A percentile compares a stretch with the other conserved stretches of the same genome.
These are phyloP conservation scores for Calonectria ilicicola DNA, from an alignment of 2,329 filamentous ascomycete species.

Conservation along the genomic window DNA sequence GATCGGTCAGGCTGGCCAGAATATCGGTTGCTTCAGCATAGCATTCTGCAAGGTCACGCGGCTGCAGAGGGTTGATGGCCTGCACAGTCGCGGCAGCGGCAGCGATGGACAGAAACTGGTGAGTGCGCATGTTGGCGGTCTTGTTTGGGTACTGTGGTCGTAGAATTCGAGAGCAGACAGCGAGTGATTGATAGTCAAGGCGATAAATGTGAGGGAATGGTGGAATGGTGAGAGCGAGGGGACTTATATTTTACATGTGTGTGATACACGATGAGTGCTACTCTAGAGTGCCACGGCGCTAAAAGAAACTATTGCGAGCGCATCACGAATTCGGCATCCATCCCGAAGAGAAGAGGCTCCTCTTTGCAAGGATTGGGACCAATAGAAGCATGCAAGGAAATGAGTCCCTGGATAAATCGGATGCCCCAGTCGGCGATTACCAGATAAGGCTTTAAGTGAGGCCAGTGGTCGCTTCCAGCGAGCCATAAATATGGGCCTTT, in stretches of 20 bases:
- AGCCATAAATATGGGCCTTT: neutral
- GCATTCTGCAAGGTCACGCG: neutral
- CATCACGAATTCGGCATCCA: neutral
- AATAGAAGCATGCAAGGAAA: neutral
- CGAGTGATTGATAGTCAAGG: too few relatives aligned
- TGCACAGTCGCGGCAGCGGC: neutral
- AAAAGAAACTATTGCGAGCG: neutral
- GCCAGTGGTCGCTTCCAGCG: too few relatives aligned
- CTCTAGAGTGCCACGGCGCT: neutral
- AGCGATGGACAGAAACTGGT: neutral
- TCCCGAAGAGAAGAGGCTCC: neutral
- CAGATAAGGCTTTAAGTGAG: neutral
- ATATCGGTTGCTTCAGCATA: neutral
- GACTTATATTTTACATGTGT: neutral
- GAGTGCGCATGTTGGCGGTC: neutral
- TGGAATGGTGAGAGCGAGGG: too few relatives aligned
- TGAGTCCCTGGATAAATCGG: neutral
- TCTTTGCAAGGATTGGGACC: neutral
- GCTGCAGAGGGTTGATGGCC: neutral
- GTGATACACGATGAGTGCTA: too few relatives aligned
- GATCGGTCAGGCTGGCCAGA: neutral
- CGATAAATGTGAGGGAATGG: neutral
- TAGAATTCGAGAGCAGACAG: neutral
- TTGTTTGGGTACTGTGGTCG: neutral
- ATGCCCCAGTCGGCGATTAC: neutral